Evolutionary conservation across 2,329 filamentous ascomycete species (phyloP), one percentile per base, ranked within the genome.

Genomic region (Colletotrichum chlorophyti): DNA sequence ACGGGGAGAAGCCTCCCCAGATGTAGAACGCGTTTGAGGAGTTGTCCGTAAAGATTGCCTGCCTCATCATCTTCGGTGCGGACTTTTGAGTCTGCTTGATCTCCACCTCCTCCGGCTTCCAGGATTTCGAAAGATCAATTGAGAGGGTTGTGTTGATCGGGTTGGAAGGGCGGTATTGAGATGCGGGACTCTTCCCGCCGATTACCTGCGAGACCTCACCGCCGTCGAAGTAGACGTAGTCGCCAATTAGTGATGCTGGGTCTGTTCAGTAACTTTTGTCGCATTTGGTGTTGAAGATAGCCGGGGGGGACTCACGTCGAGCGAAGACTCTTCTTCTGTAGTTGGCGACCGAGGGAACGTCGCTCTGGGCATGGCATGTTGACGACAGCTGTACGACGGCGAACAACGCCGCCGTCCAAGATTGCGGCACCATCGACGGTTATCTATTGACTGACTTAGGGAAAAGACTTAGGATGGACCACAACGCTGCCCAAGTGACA

Each of bases 101-200:
- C 10, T 23, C 19, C 17, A 63, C 61, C 0, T 47, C 38, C 4
- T 43, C 45, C 15, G 49, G 48, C 27, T 27, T 58, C 63, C 63
- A 64, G 8, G 50, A 61, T 19, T 53, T 40, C n/a, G 58, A 50
- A 12, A 64, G 45, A 40, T 63, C 57, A 26, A 64, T 53, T 7
- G 61, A 63, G 26, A 63, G 47, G 5, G 63, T 64, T n/a, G 40
- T 38, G 38, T 63, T 63, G 21, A 59, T 62, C 47, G 48, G 35
- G 9, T 38, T 46, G 6, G 38, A 23, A 21, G 38, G 52, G 15
- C 9, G 15, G 14, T 10, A 34, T 34, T 54, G 34, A 11, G 34
- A 37, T 6, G 11, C 15, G 15, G 34, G 34, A 37, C 34, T 37
- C 34, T 11, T 8, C 12, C 34, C 34, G n/a, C n/a, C n/a, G n/a